Evolutionary conservation across 108 stramenopile species (phyloP), one percentile per base, ranked within the genome.

Genomic region (Tribonema minus): DNA sequence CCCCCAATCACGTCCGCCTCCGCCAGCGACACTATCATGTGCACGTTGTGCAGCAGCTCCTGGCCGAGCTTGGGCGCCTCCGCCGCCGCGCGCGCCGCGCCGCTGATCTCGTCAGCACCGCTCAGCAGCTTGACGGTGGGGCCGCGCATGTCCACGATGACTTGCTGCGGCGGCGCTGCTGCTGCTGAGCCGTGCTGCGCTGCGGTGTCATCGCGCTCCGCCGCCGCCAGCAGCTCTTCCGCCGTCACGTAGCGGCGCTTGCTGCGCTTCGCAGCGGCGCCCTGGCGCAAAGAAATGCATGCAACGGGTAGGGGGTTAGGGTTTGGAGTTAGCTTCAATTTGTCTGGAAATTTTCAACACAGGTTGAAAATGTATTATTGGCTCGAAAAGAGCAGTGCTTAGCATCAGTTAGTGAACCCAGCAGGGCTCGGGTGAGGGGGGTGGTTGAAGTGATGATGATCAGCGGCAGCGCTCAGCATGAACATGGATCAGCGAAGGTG

Each of bases 11-110:
- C 35, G 26, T 66, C 71, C 32, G 67, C 73, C 65, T 81, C 82
- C 23, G 65, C 63, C 33, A 83, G 65, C 29, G 34, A 77, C 30
- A 83, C 82, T 32, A 81, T 61, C n/a, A 83, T 70, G 36, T 80
- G 64, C 34, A 83, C 80, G 37, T 83, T 83, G 34, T 83, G 80
- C 79, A 83, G 40, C 36, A 83, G 82, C 82, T 83, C 82, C 30
- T 81, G 80, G 7, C 82, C 82, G 2, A 83, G 82, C 40, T 41
- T 75, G 9, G 82, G 82, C 20, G 79, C 27, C 26, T 64, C 65
- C n/a, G n/a, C 71, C 31, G 62, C 78, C 26, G 30, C 64, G n/a
- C 38, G 59, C 30, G 67, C 59, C n/a, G n/a, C n/a, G n/a, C n/a
- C n/a, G 5, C 64, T 59, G 23, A 82, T 79, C 35, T 83, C 82